Evolutionary conservation across 176 grass and related monocot species (phyloP).

Genomic region (Triticum turgidum): DNA sequence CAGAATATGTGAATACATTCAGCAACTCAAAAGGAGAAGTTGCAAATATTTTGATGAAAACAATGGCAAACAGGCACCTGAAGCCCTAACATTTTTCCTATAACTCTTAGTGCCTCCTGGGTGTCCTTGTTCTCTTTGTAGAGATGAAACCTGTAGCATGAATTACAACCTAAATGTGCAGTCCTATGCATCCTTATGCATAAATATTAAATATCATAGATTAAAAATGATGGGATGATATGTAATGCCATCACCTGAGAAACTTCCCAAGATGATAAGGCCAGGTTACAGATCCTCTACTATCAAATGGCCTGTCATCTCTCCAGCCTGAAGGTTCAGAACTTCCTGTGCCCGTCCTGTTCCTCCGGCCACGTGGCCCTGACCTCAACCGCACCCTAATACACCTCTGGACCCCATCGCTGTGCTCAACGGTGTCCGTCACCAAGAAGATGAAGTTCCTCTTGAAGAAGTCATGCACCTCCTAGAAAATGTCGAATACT

Average conservation of each 20-base stretch:
- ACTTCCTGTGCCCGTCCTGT: conserved; percentile 29
- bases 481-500: conserved; percentile 42
- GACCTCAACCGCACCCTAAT: conserved; percentile 70
- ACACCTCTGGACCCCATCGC: conserved; percentile 65
- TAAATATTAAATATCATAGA: neutral
- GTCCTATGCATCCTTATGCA: neutral
- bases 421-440: conserved; percentile 79
- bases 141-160: conserved; percentile 67
- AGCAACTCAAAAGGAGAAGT: neutral
- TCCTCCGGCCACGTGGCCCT: conserved; percentile 29
- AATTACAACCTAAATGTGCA: conserved; percentile 9
- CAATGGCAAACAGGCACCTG: conserved; percentile 36
- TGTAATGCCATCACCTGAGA: conserved; percentile 50
- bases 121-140: conserved; percentile 98
- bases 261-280: conserved; percentile 73
- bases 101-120: conserved; percentile 83
- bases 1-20: conserved; percentile 15
- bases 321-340: conserved; percentile 34
- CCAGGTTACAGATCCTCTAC: conserved; percentile 79
- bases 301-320: conserved; percentile 76
- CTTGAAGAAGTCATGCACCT: conserved; percentile 94
- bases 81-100: conserved; percentile 87
- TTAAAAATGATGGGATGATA: neutral
- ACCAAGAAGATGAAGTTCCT: conserved; percentile 81
- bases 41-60: conserved; percentile 12